These are phyloP conservation scores for Begonia masoniana DNA, from an alignment of 306 rosid genomes.

Conservation along the genomic window DNA sequence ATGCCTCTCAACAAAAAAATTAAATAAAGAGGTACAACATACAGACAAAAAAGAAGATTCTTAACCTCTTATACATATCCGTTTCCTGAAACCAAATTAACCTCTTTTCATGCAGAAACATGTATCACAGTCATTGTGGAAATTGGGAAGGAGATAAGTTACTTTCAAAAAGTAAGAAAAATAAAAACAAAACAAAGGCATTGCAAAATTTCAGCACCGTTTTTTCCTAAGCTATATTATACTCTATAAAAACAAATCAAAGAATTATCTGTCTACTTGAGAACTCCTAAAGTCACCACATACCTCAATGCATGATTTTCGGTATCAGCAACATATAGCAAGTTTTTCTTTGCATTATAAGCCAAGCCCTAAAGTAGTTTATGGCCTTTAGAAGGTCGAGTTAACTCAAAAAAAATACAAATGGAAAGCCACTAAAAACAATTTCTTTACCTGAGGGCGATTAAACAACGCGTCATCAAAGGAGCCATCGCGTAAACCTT, in stretches of 20 bases:
- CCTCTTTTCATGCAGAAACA: too few relatives aligned
- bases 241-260: not conserved
- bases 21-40: too few relatives aligned
- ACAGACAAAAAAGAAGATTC: too few relatives aligned
- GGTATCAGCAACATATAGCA: slow-evolving; percentile 88
- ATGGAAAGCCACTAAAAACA: not conserved
- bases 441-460: slow-evolving; percentile 69
- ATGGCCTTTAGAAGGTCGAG: slow-evolving; percentile 5
- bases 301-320: slow-evolving; percentile 98
- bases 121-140: too few relatives aligned
- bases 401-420: not conserved
- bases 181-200: not conserved
- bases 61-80: too few relatives aligned
- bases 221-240: not conserved
- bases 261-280: not conserved
- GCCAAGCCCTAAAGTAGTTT: slow-evolving; percentile 67
- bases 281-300: slow-evolving; percentile 13
- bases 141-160: not conserved
- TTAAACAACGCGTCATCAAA: slow-evolving; percentile 79
- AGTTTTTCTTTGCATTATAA: slow-evolving; percentile 75
- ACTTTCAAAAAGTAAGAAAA: not conserved
- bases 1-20: too few relatives aligned
- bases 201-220: not conserved
- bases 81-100: too few relatives aligned
- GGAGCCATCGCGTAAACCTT: slow-evolving; percentile 77